These are phyloP conservation scores for Parathielavia appendiculata DNA, from an alignment of 495 filamentous ascomycete genomes.

Conservation along the genomic window DNA sequence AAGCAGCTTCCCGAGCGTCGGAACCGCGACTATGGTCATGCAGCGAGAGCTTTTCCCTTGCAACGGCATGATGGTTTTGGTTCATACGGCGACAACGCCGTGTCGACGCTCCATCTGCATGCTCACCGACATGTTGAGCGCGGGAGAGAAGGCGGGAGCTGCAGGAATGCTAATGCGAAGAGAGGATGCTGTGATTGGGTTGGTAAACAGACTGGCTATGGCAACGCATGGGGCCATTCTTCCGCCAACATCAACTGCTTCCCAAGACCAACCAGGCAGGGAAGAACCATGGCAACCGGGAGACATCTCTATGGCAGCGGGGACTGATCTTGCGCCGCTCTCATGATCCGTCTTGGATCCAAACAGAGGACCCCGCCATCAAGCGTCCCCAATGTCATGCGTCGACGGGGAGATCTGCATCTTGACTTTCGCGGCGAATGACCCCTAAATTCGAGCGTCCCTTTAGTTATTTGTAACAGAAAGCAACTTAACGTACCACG, in stretches of 20 bases:
- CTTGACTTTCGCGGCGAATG: too few species aligned
- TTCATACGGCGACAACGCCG: slow-evolving; percentile 27
- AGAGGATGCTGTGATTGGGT: slow-evolving; percentile 5
- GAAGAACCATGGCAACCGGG: too few species aligned
- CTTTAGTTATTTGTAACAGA: too few species aligned
- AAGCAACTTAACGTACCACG: too few species aligned
- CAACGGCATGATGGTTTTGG: slow-evolving; percentile 29
- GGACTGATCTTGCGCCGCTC: too few species aligned
- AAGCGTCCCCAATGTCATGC: slow-evolving; percentile 14
- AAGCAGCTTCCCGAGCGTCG: slow-evolving; percentile 15
- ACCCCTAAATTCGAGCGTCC: too few species aligned
- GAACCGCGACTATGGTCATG: slow-evolving; percentile 6
- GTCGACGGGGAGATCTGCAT: slow-evolving; percentile 9
- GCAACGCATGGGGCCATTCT: slow-evolving; percentile 9
- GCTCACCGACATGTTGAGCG: slow-evolving; percentile 19
- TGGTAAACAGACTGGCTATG: slow-evolving; percentile 9
- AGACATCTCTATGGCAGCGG: too few species aligned
- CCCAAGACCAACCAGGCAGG: too few species aligned
- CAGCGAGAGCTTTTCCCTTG: slow-evolving; percentile 16
- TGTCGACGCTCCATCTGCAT: slow-evolving; percentile 5
- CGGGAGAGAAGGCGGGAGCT: not conserved
- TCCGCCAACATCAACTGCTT: not conserved
- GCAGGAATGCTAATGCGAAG: slow-evolving; percentile 13
- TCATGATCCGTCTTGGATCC: slow-evolving; percentile 7
- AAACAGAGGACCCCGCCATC: slow-evolving; percentile 10